A percentile compares a stretch with the other conserved stretches of the same genome.
Evolutionary conservation across 2,329 filamentous ascomycete genomes (phyloP).

Genomic region (Ophiostoma perfectum): DNA sequence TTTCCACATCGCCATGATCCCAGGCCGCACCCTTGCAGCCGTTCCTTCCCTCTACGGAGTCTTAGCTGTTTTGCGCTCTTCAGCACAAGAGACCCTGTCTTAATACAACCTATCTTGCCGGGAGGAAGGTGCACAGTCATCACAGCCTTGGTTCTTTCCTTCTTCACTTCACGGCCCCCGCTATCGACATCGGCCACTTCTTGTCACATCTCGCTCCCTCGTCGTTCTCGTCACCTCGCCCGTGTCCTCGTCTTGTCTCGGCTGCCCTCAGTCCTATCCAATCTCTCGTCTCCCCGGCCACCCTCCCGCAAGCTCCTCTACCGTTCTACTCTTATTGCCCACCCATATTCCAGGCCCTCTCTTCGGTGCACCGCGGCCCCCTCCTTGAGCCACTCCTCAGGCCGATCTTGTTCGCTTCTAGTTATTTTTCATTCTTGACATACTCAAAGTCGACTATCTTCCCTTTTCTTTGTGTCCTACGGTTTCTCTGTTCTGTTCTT

Average conservation of each 20-base stretch:
- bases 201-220: neutral
- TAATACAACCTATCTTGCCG: neutral
- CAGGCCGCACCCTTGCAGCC: neutral
- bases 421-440: slow-evolving; percentile 7
- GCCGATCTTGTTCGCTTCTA: slow-evolving; percentile 17
- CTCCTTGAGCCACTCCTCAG: neutral
- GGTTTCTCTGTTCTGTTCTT: neutral
- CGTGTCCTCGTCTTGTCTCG: slow-evolving; percentile 1
- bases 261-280: neutral
- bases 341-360: neutral
- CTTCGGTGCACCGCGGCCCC: neutral
- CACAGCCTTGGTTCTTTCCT: slow-evolving; percentile 5
- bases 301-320: neutral
- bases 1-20: slow-evolving; percentile 4
- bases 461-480: neutral
- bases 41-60: neutral
- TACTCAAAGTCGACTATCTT: neutral
- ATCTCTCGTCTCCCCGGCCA: slow-evolving; percentile 4
- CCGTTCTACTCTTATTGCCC: slow-evolving; percentile 4
- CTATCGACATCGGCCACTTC: neutral
- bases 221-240: slow-evolving; percentile 6
- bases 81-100: slow-evolving; percentile 1
- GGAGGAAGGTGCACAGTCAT: neutral
- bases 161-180: slow-evolving; percentile 6
- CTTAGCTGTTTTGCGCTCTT: neutral